Conservation (phyloP, 176 grass and related monocot genomes). For the Hordeum vulgare region DNA sequence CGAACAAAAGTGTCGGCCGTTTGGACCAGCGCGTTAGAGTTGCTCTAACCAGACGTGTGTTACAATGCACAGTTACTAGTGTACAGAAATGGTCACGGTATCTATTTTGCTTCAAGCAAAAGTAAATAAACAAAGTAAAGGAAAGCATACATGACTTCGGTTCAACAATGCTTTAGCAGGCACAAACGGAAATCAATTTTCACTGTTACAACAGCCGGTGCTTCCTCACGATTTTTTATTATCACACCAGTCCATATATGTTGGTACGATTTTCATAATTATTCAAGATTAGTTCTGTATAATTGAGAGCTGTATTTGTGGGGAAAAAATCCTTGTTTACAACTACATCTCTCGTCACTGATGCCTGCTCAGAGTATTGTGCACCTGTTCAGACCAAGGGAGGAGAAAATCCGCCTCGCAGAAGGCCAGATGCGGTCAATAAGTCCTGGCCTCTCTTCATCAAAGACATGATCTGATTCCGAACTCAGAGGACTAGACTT, state of each 20-base stretch:
- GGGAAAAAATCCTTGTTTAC: too few relatives aligned
- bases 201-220: not conserved
- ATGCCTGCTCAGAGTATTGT: constrained; percentile 51
- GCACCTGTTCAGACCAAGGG: constrained; percentile 76
- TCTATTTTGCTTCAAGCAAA: too few relatives aligned
- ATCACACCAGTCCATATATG: not conserved
- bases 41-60: too few relatives aligned
- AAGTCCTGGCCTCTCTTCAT: constrained; percentile 53
- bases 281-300: not conserved
- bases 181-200: not conserved
- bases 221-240: not conserved
- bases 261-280: not conserved
- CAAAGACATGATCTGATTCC: constrained; percentile 34
- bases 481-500: not conserved
- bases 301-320: not conserved
- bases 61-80: too few relatives aligned
- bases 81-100: too few relatives aligned
- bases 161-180: too few relatives aligned
- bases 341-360: not conserved
- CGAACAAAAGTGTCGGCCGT: too few relatives aligned
- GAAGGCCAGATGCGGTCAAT: constrained; percentile 62
- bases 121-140: too few relatives aligned
- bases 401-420: constrained; percentile 47
- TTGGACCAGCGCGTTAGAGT: too few relatives aligned
- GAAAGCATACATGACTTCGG: too few relatives aligned